Base-by-base conservation (phyloP, 176 grass and related monocot genomes). In the Carex pumila region DNA sequence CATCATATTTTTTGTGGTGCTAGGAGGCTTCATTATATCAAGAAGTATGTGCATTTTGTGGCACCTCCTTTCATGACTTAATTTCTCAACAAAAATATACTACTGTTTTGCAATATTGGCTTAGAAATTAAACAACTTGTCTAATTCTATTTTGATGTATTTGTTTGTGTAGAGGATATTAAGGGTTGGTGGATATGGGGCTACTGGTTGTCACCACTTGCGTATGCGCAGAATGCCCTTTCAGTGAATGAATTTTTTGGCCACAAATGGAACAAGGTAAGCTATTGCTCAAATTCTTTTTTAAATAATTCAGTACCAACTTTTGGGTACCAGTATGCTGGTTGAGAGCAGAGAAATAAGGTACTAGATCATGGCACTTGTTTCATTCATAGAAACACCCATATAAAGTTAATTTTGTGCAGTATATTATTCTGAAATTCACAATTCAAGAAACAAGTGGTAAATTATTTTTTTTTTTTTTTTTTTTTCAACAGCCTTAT, bases 171-270 rank as follows among this genome's bases (percentile, higher is more conserved):
- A 97, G 94, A 92, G 17, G 80, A 94, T 61, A 88, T 97, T 50
- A 97, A 97, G 50, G 91, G 91, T 83, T 93, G 94, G 88, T 94
- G 89, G 94, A 97, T 94, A 61, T 65, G 62, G 62, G 62, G 62
- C 9, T 65, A 65, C 25, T 65, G 62, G 62, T 32, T 32, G 10
- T 65, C 62, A 65, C 62, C 62, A 65, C 62, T 65, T 65, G 25
- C 62, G 4, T 65, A 65, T 65, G 62, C 62, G 30, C 94, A 94
- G 78, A 97, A 88, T 69, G 94, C 91, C 30, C 64, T 97, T 41
- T 88, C 91, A n/a, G 86, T 89, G 50, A 97, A 97, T 90, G 94
- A 97, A 84, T 93, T 97, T 68, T 79, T 93, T 60, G 88, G 91
- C 18, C 30, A 83, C 25, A 93, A 87, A 71, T 97, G 94, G 94